Percentiles rank a stretch among this genome's conserved stretches.
Conservation (phyloP, 2,329 filamentous ascomycete genomes). For the Exophiala sideris region DNA sequence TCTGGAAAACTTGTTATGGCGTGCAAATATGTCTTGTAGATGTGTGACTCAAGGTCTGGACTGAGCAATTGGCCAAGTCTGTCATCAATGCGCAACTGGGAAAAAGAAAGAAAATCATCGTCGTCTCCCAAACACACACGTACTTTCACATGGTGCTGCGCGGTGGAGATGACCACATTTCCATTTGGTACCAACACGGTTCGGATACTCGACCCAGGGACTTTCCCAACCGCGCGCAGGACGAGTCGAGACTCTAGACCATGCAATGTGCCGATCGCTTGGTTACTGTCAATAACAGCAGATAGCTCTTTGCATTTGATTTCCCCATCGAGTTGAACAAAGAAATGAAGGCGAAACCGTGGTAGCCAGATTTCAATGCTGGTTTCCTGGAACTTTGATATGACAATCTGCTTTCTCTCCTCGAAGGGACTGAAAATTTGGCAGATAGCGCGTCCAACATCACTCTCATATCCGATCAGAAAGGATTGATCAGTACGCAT, state of each 20-base stretch:
- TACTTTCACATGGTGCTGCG: no score
- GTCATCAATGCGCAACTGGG: constrained; percentile 28
- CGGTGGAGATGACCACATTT: constrained; percentile 7
- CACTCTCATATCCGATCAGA: constrained; percentile 38
- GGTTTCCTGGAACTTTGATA: constrained; percentile 26
- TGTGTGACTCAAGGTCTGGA: constrained; percentile 21
- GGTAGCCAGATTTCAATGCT: constrained; percentile 43
- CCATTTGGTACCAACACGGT: constrained; percentile 32
- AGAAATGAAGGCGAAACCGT: constrained; percentile 49
- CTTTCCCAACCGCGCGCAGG: constrained; percentile 32
- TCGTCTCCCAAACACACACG: no score
- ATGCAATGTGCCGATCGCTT: constrained; percentile 47
- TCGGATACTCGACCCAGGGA: constrained; percentile 2
- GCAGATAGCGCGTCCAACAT: constrained; percentile 34
- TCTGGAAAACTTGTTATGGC: constrained; percentile 37
- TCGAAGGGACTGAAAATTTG: constrained; percentile 41
- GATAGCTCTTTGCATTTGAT: constrained; percentile 20
- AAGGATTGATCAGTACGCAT: constrained; percentile 4
- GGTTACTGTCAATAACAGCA: constrained; percentile 42
- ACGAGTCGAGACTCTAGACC: constrained; percentile 53
- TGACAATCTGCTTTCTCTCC: constrained; percentile 34
- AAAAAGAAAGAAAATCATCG: constrained; percentile 18
- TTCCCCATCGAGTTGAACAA: constrained; percentile 27
- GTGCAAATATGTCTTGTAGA: constrained; percentile 36
- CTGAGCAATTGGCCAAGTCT: constrained; percentile 25